These are phyloP conservation scores for Neurospora pannonica DNA, from an alignment of 495 filamentous ascomycete species.

Conservation along the genomic window DNA sequence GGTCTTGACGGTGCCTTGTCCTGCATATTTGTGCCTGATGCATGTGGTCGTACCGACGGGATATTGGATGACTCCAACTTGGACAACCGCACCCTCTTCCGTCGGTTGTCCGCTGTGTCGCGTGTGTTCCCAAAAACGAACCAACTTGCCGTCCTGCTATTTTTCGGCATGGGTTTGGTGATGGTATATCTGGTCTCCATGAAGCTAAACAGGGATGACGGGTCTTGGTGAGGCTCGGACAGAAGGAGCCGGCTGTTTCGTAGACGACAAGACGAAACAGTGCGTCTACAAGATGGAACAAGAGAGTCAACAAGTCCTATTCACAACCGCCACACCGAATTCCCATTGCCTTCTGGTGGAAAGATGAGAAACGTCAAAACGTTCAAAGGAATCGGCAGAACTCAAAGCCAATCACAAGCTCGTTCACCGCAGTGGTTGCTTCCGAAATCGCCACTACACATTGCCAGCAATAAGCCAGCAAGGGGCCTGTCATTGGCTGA, in stretches of 20 bases:
- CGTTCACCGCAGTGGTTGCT: not conserved
- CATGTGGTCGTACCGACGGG: not conserved
- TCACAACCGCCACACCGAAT: not conserved
- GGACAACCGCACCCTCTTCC: not conserved
- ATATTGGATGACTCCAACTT: not conserved
- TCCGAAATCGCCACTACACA: not conserved
- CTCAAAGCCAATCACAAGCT: not conserved
- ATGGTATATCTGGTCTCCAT: no score
- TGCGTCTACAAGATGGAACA: not conserved
- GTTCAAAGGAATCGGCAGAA: not conserved
- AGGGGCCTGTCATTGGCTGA: not conserved
- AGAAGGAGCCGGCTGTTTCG: not conserved
- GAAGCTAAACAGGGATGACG: not conserved
- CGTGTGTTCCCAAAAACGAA: not conserved
- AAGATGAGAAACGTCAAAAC: not conserved
- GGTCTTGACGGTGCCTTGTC: not conserved
- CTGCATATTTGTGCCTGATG: not conserved
- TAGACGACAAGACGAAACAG: not conserved
- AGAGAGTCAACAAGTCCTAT: not conserved
- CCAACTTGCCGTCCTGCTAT: not conserved
- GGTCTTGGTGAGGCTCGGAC: not conserved
- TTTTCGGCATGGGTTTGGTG: not conserved
- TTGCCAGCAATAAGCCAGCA: not conserved
- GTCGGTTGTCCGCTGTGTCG: not conserved
- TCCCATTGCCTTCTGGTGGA: not conserved